Conservation (phyloP, 2,329 filamentous ascomycete genomes). For the Tolypocladium tropicale region DNA sequence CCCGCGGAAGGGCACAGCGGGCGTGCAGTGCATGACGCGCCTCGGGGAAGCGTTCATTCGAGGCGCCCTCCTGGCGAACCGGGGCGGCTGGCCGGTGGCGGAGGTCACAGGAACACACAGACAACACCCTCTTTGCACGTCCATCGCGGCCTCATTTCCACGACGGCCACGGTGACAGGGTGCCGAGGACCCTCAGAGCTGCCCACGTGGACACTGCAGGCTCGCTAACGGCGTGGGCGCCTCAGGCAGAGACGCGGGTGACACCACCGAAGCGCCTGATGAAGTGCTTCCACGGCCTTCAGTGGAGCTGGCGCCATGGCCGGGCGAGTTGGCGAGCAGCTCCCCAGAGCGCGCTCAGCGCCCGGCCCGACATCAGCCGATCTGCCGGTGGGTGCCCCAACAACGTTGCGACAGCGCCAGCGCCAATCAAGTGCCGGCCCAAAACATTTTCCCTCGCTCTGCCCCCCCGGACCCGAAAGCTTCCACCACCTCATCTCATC, state of each 20-base stretch:
- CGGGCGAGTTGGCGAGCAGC: too few relatives aligned
- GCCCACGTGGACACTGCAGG: slow-evolving; percentile 5
- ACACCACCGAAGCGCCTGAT: not conserved
- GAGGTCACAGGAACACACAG: not conserved
- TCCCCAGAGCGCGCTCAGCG: not conserved
- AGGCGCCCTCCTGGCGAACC: not conserved
- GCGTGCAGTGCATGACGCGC: not conserved
- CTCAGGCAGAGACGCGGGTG: not conserved
- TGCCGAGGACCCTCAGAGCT: not conserved
- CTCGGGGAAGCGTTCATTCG: not conserved
- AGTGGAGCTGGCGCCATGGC: too few relatives aligned
- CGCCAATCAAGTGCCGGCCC: slow-evolving; percentile 1
- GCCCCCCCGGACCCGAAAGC: slow-evolving; percentile 2
- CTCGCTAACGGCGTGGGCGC: not conserved
- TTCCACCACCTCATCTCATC: not conserved
- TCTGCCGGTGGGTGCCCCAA: slow-evolving; percentile 4
- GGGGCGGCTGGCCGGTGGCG: not conserved
- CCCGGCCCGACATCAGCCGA: slow-evolving; percentile 21
- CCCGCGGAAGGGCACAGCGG: not conserved
- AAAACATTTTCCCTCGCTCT: slow-evolving; percentile 2
- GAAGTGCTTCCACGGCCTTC: too few relatives aligned
- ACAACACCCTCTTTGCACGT: not conserved
- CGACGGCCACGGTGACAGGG: not conserved
- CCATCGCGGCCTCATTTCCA: not conserved
- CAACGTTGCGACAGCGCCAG: not conserved